These are phyloP conservation scores for Phycomyces nitens DNA, from an alignment of 192 early-diverging fungal genomes.

Conservation along the genomic window DNA sequence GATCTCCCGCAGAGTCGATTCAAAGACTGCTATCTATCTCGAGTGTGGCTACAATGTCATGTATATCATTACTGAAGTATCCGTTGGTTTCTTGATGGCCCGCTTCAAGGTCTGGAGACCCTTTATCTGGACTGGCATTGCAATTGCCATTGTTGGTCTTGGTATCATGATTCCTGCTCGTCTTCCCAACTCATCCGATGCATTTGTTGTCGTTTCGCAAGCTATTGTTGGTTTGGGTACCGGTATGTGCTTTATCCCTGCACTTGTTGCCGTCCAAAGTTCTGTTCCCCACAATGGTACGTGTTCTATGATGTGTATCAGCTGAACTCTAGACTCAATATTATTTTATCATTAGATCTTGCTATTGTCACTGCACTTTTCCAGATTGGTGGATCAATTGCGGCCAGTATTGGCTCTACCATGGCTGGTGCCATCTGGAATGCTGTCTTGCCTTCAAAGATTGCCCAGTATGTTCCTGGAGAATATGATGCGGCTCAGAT, in stretches of 20 bases:
- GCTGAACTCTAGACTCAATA: background rate
- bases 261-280: slow-evolving; percentile 20
- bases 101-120: slow-evolving; percentile 16
- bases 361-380: slow-evolving; percentile 36
- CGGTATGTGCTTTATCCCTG: slow-evolving; percentile 19
- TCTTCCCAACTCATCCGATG: slow-evolving; percentile 17
- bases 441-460: slow-evolving; percentile 11
- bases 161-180: slow-evolving; percentile 35
- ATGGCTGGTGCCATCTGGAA: slow-evolving; percentile 30
- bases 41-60: slow-evolving; percentile 24
- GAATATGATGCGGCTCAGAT: slow-evolving; percentile 15
- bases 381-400: slow-evolving; percentile 22
- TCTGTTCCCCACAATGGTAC: slow-evolving; percentile 26
- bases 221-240: slow-evolving; percentile 18
- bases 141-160: slow-evolving; percentile 23
- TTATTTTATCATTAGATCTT: slow-evolving; percentile 17
- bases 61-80: slow-evolving; percentile 12
- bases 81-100: slow-evolving; percentile 21
- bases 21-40: slow-evolving; percentile 14
- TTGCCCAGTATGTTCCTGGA: slow-evolving; percentile 27
- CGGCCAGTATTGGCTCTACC: slow-evolving; percentile 21
- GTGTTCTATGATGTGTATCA: background rate
- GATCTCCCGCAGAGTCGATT: slow-evolving; percentile 14
- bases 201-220: slow-evolving; percentile 24
- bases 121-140: slow-evolving; percentile 22